Evolutionary conservation across 2,329 filamentous ascomycete genomes (phyloP).

Genomic region (Monosporascus cannonballus): DNA sequence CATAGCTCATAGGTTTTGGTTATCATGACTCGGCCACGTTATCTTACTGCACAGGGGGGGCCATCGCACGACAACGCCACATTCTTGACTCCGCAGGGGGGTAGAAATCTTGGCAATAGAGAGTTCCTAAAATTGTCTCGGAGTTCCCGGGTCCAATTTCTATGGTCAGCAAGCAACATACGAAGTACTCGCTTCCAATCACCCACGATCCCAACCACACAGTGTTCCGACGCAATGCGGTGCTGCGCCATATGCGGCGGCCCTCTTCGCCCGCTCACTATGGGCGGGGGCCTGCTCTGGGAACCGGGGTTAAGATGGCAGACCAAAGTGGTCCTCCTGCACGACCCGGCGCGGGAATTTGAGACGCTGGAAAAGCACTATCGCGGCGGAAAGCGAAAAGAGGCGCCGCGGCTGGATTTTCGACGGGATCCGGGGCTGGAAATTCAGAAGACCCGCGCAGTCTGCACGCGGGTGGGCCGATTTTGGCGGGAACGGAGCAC

Average conservation of each 20-base stretch:
- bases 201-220: too few relatives aligned
- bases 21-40: too few relatives aligned
- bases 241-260: constrained; percentile 11
- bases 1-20: too few relatives aligned
- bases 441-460: constrained; percentile 9
- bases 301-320: constrained; percentile 7
- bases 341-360: constrained; percentile 13
- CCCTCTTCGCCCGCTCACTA: constrained; percentile 1
- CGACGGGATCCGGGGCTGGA: not conserved
- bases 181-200: too few relatives aligned
- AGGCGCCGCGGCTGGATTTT: constrained; percentile 1
- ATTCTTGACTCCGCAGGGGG: too few relatives aligned
- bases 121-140: too few relatives aligned
- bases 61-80: too few relatives aligned
- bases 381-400: constrained; percentile 9
- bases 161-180: too few relatives aligned
- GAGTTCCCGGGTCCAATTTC: too few relatives aligned
- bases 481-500: not conserved
- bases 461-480: not conserved
- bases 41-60: too few relatives aligned
- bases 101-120: too few relatives aligned
- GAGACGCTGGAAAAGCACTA: constrained; percentile 11
- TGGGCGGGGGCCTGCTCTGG: not conserved
- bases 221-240: too few relatives aligned
- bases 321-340: constrained; percentile 10